phyloP scores from a whole-genome alignment of 129 eudicot genomes.

The Flaveria bidentis region DNA sequence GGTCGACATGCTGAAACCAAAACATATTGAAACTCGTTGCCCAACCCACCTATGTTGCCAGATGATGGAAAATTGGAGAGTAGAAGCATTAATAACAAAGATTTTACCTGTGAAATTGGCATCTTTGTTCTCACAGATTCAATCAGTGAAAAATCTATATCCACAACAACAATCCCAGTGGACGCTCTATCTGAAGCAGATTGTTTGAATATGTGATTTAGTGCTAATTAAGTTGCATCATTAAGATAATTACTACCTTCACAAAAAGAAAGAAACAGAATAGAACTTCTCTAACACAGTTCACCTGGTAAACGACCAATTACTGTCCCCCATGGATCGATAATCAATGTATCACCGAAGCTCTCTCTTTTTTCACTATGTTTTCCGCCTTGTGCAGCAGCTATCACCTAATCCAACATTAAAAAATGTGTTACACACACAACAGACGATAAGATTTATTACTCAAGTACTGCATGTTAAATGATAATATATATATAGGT shows the following conservation, averaged over 20 bases:
- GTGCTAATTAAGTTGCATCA: conserved; percentile 21
- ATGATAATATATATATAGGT: not conserved
- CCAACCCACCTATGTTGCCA: not conserved
- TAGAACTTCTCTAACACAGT: not conserved
- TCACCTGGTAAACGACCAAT: conserved; percentile 77
- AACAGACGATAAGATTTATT: not conserved
- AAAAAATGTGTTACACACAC: not conserved
- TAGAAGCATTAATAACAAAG: not conserved
- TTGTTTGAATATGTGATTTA: conserved; percentile 4
- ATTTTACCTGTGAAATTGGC: conserved; percentile 73
- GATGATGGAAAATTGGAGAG: conserved; percentile 2
- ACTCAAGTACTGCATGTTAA: not conserved
- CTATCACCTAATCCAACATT: conserved; percentile 67
- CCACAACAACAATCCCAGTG: conserved; percentile 90
- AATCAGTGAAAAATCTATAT: conserved; percentile 74
- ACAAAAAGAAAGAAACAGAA: not conserved
- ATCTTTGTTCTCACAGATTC: conserved; percentile 81
- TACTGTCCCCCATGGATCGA: conserved; percentile 94
- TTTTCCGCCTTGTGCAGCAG: conserved; percentile 97
- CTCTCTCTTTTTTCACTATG: conserved; percentile 86
- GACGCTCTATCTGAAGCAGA: conserved; percentile 55
- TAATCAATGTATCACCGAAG: conserved; percentile 81
- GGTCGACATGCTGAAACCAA: not conserved
- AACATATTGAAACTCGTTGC: not conserved
- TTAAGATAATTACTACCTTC: not conserved